Conservation (phyloP, 371 early-diverging fungal genomes). For the Batkoa obscura region DNA sequence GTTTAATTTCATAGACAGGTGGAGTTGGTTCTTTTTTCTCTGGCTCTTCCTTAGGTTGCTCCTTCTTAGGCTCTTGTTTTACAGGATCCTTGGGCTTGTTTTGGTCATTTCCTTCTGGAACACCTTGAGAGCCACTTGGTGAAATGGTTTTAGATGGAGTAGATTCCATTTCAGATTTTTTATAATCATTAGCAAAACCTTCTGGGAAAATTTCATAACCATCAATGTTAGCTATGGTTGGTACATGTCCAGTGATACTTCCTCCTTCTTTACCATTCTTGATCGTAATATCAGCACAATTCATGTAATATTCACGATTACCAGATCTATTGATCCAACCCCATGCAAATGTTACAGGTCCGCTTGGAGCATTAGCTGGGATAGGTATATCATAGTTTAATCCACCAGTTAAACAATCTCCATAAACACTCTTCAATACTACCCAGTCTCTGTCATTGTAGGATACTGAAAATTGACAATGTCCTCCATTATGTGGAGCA, state of each 20-base stretch:
- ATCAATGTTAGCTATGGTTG: slow-evolving; percentile 12
- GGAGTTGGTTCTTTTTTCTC: too few relatives aligned
- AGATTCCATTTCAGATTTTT: background rate
- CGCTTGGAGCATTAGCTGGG: background rate
- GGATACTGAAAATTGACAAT: slow-evolving; percentile 4
- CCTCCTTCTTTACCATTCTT: slow-evolving; percentile 12
- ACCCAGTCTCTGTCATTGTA: background rate
- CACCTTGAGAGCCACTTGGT: too few relatives aligned
- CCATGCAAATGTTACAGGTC: background rate
- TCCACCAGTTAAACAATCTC: background rate
- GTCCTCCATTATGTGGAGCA: slow-evolving; percentile 3
- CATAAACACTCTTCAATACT: background rate
- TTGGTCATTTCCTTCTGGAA: too few relatives aligned
- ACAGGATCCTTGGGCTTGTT: too few relatives aligned
- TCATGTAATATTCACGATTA: slow-evolving; percentile 46
- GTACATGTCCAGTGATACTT: slow-evolving; percentile 19
- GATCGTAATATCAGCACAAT: slow-evolving; percentile 39
- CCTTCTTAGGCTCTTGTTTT: too few relatives aligned
- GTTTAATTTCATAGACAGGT: too few relatives aligned
- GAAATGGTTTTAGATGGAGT: too few relatives aligned
- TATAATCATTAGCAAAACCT: background rate
- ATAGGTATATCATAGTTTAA: background rate
- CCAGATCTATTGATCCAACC: slow-evolving; percentile 27
- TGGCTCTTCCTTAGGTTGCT: too few relatives aligned
- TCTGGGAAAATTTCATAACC: background rate